Conservation (phyloP, 768 basidiomycete genomes). For the Pulveroboletus frians region DNA sequence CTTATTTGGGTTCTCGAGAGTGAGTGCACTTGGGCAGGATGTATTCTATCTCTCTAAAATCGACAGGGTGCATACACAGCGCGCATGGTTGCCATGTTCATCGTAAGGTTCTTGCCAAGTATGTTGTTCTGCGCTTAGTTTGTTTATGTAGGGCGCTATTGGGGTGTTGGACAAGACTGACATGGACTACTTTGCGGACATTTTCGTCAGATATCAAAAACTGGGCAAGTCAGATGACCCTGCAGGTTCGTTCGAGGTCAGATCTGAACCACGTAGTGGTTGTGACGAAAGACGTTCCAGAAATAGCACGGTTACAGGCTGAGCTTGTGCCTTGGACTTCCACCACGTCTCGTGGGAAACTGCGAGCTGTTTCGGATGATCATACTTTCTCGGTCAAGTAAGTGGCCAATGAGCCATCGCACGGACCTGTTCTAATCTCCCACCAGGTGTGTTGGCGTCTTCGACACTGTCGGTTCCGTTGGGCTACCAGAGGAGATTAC, state of each 20-base stretch:
- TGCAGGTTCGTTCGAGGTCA: conserved; percentile 32
- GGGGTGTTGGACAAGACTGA: conserved; percentile 65
- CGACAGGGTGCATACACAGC: conserved; percentile 70
- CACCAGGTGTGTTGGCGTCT: conserved; percentile 62
- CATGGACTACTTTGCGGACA: conserved; percentile 66
- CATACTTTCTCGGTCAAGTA: conserved; percentile 61
- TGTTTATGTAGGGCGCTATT: conserved; percentile 50
- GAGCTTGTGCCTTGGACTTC: conserved; percentile 52
- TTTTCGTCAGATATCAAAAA: conserved; percentile 59
- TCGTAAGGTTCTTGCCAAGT: not conserved
- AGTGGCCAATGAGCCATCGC: conserved; percentile 9
- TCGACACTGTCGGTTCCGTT: conserved; percentile 72
- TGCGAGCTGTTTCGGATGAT: conserved; percentile 42
- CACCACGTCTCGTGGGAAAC: conserved; percentile 48
- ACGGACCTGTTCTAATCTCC: not conserved
- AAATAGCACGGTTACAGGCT: conserved; percentile 36
- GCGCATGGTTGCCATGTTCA: conserved; percentile 67
- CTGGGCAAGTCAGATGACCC: conserved; percentile 50
- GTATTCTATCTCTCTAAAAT: conserved; percentile 2
- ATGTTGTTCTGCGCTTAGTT: not conserved
- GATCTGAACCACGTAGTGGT: not conserved
- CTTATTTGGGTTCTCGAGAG: conserved; percentile 73
- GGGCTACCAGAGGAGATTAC: conserved; percentile 66
- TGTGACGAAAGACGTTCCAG: conserved; percentile 17
- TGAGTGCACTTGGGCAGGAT: conserved; percentile 24